These are phyloP conservation scores for Austropuccinia psidii DNA, from an alignment of 1,284 basidiomycete genomes.

Conservation along the genomic window DNA sequence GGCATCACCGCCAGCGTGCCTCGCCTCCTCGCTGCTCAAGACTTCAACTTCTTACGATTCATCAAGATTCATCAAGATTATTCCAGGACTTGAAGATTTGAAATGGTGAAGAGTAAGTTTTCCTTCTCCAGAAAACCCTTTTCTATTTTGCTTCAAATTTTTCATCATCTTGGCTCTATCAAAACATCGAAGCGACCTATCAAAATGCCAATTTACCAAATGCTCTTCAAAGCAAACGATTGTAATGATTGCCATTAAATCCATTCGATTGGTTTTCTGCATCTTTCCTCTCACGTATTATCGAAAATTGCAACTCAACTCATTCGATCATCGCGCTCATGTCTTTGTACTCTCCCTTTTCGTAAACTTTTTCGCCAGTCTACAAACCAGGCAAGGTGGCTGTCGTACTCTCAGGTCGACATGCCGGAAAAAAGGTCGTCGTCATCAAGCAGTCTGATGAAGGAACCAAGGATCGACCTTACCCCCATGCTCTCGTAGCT, in stretches of 20 bases:
- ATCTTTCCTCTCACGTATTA: background rate
- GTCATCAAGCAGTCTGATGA: slow-evolving; percentile 82
- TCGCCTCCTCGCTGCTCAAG: background rate
- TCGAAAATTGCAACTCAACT: background rate
- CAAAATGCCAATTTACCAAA: too few species aligned
- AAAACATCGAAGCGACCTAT: background rate
- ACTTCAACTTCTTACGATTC: too few species aligned
- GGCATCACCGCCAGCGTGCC: background rate
- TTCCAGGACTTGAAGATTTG: background rate
- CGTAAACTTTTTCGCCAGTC: background rate
- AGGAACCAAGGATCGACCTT: slow-evolving; percentile 78
- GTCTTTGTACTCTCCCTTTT: background rate
- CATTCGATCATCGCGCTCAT: background rate
- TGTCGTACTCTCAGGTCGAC: slow-evolving; percentile 90
- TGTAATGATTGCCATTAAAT: too few species aligned
- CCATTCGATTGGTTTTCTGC: too few species aligned
- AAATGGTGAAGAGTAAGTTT: slow-evolving; percentile 4
- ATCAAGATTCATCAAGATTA: background rate
- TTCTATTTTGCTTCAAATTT: background rate
- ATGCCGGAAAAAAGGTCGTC: slow-evolving; percentile 87
- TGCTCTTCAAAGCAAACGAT: too few species aligned
- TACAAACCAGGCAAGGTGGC: slow-evolving; percentile 58
- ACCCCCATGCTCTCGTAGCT: slow-evolving; percentile 91
- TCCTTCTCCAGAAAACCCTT: background rate
- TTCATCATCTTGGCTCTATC: background rate